Evolutionary conservation across 805 yeast genomes (phyloP), one percentile per base, ranked within the genome.

Genomic region (Candida nitratophila): DNA sequence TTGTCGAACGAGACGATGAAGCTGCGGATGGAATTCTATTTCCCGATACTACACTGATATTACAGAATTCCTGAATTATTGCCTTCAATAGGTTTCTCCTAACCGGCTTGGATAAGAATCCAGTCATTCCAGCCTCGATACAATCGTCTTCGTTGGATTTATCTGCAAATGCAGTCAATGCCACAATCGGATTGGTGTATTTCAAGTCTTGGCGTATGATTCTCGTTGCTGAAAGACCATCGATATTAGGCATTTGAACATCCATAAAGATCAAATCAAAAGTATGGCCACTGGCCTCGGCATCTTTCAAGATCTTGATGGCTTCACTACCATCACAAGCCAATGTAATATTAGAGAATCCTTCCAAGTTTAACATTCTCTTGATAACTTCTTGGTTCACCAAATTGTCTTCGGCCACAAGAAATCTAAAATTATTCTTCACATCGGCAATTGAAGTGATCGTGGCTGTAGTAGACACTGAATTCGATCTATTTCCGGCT

Each of bases 301-400:
- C 66, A 30, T 70, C 71, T 47, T 76, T 70, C 2, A 88, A 81
- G 41, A 73, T 66, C 11, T 79, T 81, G 33, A 90, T 77, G 0
- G 97, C 97, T 49, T 90, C 96, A 31, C 78, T 78, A 17, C 99
- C 99, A 63, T 93, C 96, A 50, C 85, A 79, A 0, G 96, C 97
- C 57, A 91, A 67, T 3, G 79, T 77, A 37, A 93, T 73, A 50
- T 81, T 76, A 1, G 62, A 65, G 47, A 86, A 75, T 0, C 96
- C 96, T 65, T 93, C 97, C 19, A 93, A 66, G 42, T 74, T 76
- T 47, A 93, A 69, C 96, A 93, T 90, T 43, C 98, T 69, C 54
- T 76, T 79, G 57, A 91, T 86, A 19, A 93, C 97, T 64, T 90
- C 96, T 61, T 91, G 98, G 59, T 93, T 93, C 10, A 93, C 97